Percentiles rank a stretch among this genome's conserved stretches.
Conservation (phyloP, 2,329 filamentous ascomycete species). For the Mollisia scopiformis region DNA sequence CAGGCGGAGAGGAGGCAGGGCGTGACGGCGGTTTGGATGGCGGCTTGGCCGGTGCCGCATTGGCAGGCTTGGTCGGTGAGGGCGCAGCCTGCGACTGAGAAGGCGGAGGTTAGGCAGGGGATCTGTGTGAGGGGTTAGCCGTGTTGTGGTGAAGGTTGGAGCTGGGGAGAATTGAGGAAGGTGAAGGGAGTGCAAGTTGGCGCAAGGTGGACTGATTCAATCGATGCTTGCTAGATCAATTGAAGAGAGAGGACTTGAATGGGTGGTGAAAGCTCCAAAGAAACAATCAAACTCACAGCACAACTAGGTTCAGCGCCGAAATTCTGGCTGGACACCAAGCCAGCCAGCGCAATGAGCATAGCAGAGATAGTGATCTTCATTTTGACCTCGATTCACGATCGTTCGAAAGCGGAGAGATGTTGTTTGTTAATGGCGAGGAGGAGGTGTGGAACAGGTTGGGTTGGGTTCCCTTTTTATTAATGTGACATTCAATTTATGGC, state of each 20-base stretch:
- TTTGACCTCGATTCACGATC: constrained; percentile 23
- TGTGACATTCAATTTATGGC: too few relatives aligned
- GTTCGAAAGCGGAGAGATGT: background rate
- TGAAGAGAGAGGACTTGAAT: background rate
- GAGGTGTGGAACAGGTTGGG: too few relatives aligned
- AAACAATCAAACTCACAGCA: constrained; percentile 40
- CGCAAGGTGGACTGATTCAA: background rate
- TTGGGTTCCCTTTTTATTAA: too few relatives aligned
- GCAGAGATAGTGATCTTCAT: constrained; percentile 44
- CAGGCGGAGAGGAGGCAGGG: constrained; percentile 40
- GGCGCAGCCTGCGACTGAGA: constrained; percentile 42
- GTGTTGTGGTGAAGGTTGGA: too few relatives aligned
- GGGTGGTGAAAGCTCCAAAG: background rate
- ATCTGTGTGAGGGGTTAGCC: constrained; percentile 20
- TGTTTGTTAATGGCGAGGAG: too few relatives aligned
- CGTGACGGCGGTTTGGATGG: constrained; percentile 33
- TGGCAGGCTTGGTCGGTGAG: constrained; percentile 43
- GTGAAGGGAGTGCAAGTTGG: constrained; percentile 2
- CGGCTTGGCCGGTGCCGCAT: constrained; percentile 36
- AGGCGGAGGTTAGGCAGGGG: constrained; percentile 40
- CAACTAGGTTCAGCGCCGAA: constrained; percentile 42
- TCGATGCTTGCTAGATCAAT: background rate
- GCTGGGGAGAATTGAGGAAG: background rate
- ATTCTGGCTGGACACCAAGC: constrained; percentile 44
- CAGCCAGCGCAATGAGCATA: constrained; percentile 36